A percentile compares a stretch with the other conserved stretches of the same genome.
These are phyloP conservation scores for Malassezia sympodialis DNA, from an alignment of 1,284 basidiomycete genomes.

Conservation along the genomic window DNA sequence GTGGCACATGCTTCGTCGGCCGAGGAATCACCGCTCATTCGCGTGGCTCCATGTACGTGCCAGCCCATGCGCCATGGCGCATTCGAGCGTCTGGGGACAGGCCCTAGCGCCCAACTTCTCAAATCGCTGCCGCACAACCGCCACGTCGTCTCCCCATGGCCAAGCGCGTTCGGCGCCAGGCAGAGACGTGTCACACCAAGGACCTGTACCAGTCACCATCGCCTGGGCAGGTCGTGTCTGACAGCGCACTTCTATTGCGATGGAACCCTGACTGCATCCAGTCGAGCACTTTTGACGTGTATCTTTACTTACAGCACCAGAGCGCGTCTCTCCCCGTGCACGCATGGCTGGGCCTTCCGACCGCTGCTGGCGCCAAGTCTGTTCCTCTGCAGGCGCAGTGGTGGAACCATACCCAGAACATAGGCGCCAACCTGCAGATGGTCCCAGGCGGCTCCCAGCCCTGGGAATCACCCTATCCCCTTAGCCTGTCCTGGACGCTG, in stretches of 20 bases:
- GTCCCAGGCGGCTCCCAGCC: conserved; percentile 42
- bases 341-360: conserved; percentile 31
- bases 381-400: conserved; percentile 35
- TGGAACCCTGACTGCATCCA: conserved; percentile 26
- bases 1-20: neutral
- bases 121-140: neutral
- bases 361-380: conserved; percentile 20
- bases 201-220: conserved; percentile 9
- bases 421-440: conserved; percentile 41
- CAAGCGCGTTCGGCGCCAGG: neutral
- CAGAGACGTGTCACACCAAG: neutral
- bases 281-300: conserved; percentile 36
- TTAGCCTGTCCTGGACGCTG: conserved; percentile 36
- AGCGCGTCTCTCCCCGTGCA: conserved; percentile 32
- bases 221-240: neutral
- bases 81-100: neutral
- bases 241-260: neutral
- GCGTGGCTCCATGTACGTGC: neutral
- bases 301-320: conserved; percentile 36
- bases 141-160: neutral
- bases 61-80: neutral
- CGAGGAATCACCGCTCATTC: neutral
- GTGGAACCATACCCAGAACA: conserved; percentile 30
- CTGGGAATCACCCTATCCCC: conserved; percentile 42
- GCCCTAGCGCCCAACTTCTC: neutral